Conservation (phyloP, 441 rosid genomes). For the Euphorbia neoarborescens region DNA sequence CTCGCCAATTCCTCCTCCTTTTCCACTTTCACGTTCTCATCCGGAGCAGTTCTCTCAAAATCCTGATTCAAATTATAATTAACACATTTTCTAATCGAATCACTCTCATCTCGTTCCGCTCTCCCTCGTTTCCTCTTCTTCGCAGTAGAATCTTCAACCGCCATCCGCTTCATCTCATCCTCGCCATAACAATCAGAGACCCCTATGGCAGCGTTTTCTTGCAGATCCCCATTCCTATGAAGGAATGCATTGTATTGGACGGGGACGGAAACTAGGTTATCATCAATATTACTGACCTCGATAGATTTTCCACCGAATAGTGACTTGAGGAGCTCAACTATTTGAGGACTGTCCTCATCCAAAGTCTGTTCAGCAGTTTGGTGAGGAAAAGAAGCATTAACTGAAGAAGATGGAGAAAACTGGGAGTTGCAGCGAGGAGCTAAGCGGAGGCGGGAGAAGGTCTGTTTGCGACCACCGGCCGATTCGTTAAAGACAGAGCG, state of each 20-base stretch:
- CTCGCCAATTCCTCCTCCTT: slow-evolving; percentile 8
- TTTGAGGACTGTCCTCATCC: slow-evolving; percentile 41
- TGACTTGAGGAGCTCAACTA: slow-evolving; percentile 46
- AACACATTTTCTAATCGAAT: neutral
- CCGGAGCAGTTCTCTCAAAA: neutral
- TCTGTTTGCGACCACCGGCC: slow-evolving; percentile 86
- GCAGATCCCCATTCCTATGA: slow-evolving; percentile 8
- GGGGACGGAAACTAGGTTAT: slow-evolving; percentile 37
- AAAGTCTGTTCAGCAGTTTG: slow-evolving; percentile 23
- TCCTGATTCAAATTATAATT: neutral
- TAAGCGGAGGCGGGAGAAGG: slow-evolving; percentile 76
- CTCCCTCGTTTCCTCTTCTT: slow-evolving; percentile 57
- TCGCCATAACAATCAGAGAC: slow-evolving; percentile 21
- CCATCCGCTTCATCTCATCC: neutral
- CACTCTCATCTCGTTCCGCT: slow-evolving; percentile 35
- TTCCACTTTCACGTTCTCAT: slow-evolving; percentile 5
- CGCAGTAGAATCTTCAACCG: neutral
- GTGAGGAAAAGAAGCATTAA: slow-evolving; percentile 12
- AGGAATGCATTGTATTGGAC: slow-evolving; percentile 22
- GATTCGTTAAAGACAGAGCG: slow-evolving; percentile 90
- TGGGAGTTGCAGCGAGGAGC: slow-evolving; percentile 38
- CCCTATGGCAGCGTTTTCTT: slow-evolving; percentile 20
- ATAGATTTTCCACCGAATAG: slow-evolving; percentile 41
- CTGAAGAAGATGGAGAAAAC: slow-evolving; percentile 21
- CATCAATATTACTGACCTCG: neutral